A percentile compares a stretch with the other conserved stretches of the same genome.
Conservation (phyloP, 176 grass and related monocot species). For the Oryza glumipatula region DNA sequence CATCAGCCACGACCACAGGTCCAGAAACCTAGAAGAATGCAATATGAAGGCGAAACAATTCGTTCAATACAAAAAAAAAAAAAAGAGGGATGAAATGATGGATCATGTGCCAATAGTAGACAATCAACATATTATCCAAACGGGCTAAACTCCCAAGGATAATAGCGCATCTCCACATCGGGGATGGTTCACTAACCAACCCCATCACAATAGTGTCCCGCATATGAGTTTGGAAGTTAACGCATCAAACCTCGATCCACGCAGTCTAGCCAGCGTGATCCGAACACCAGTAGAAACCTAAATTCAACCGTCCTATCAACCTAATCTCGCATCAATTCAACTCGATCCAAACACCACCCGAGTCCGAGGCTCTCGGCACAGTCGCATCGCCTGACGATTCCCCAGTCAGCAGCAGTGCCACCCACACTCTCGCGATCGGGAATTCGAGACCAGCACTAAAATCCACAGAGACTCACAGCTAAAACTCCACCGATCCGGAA, state of each 20-base stretch:
- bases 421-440: neutral
- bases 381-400: neutral
- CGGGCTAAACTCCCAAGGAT: neutral
- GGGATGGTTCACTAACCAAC: neutral
- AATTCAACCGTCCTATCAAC: neutral
- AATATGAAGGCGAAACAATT: neutral
- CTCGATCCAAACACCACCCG: conserved; percentile 2
- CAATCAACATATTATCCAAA: neutral
- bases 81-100: neutral
- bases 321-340: neutral
- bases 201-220: neutral
- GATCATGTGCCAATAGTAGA: neutral
- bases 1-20: conserved; percentile 85
- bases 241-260: conserved; percentile 29
- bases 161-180: neutral
- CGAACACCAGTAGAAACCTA: neutral
- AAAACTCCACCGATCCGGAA: conserved; percentile 2
- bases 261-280: neutral
- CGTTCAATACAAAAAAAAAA: neutral
- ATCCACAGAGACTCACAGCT: neutral
- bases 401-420: neutral
- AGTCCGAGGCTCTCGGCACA: neutral
- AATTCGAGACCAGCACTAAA: neutral
- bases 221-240: neutral
- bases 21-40: conserved; percentile 66